phyloP scores from a whole-genome alignment of 2,329 filamentous ascomycete genomes.

The Pseudogymnoascus sp. region DNA sequence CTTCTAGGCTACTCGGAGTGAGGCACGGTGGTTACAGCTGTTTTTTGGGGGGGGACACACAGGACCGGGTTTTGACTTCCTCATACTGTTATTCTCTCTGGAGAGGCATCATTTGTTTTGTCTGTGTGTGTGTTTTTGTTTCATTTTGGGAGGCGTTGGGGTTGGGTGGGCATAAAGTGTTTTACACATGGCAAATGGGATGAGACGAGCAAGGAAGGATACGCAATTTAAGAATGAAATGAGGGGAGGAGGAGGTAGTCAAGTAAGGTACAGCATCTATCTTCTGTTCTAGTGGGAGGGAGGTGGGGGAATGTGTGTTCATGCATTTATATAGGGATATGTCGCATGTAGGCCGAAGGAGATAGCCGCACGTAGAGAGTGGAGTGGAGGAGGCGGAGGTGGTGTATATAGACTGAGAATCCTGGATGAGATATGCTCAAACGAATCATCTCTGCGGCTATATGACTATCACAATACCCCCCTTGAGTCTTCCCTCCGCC shows the following conservation, averaged over 20 bases:
- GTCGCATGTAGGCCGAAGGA: not conserved
- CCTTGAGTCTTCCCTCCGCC: not conserved
- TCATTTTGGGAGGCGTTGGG: not conserved
- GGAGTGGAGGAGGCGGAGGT: not conserved
- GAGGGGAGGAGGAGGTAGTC: not conserved
- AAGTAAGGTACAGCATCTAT: not conserved
- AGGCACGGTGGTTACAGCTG: not conserved
- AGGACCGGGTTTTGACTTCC: not conserved
- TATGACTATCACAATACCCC: not conserved
- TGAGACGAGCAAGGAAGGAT: not conserved
- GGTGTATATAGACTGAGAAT: conserved; percentile 3
- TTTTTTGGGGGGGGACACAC: not conserved
- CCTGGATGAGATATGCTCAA: not conserved
- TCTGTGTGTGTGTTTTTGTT: not conserved
- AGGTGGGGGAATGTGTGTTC: not conserved
- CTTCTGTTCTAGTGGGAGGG: not conserved
- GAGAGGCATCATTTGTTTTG: not conserved
- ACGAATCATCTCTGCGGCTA: not conserved
- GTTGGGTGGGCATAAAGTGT: conserved; percentile 1
- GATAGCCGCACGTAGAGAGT: not conserved
- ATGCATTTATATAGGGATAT: not conserved
- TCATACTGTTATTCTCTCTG: not conserved
- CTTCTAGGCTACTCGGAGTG: not conserved
- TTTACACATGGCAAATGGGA: conserved; percentile 1
- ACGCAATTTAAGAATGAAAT: not conserved